A percentile compares a stretch with the other conserved stretches of the same genome.
These are phyloP conservation scores for Agaricales sp. DNA, from an alignment of 1,284 basidiomycete genomes.

Conservation along the genomic window DNA sequence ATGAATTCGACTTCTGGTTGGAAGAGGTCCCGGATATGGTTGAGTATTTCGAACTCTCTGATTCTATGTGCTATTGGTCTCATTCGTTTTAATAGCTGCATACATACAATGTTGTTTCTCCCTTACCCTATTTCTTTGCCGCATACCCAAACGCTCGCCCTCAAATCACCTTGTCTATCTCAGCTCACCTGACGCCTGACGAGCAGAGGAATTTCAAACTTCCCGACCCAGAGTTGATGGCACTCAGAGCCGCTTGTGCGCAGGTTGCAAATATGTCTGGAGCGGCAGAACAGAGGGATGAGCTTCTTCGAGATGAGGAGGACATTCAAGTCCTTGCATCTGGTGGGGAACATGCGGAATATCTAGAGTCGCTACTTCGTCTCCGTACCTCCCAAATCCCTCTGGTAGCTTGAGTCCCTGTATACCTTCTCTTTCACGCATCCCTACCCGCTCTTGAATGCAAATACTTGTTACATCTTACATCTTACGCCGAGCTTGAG, in stretches of 20 bases:
- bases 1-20: background rate
- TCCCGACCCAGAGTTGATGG: background rate
- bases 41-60: background rate
- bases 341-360: background rate
- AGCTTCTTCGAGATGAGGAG: background rate
- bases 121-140: background rate
- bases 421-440: too few species aligned
- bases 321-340: background rate
- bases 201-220: background rate
- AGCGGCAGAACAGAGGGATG: background rate
- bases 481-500: too few species aligned
- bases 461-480: too few species aligned
- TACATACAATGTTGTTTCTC: background rate
- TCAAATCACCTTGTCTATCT: background rate
- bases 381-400: background rate
- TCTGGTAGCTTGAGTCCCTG: too few species aligned
- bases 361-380: background rate
- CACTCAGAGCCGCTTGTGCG: too few species aligned
- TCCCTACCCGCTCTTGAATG: too few species aligned
- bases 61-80: background rate
- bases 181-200: background rate
- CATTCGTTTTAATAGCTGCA: background rate
- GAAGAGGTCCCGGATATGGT: too few species aligned
- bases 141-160: background rate
- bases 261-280: background rate